Evolutionary conservation across 805 yeast species (phyloP).

Genomic region (Hagleromyces aurorensis): DNA sequence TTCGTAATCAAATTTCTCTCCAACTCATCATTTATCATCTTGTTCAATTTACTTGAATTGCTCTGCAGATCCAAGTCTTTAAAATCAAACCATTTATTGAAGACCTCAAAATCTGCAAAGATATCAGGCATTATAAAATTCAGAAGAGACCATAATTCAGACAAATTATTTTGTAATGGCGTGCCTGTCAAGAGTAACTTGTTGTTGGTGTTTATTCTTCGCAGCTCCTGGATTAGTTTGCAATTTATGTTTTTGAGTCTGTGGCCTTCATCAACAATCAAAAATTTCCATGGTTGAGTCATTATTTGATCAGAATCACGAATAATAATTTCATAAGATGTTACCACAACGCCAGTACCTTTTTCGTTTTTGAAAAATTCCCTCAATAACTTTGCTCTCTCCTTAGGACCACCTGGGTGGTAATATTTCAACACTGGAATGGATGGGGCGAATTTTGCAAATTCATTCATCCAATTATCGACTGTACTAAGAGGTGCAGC

Average conservation of each 20-base stretch:
- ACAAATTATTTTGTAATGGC: conserved; percentile 84
- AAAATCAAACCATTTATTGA: conserved; percentile 92
- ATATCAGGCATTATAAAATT: conserved; percentile 91
- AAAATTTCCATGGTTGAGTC: conserved; percentile 61
- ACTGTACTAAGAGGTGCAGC: conserved; percentile 82
- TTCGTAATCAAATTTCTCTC: conserved; percentile 60
- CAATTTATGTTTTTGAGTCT: conserved; percentile 81
- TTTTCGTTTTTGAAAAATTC: conserved; percentile 35
- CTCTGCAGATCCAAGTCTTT: conserved; percentile 38
- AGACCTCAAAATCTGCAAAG: conserved; percentile 80
- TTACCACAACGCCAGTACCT: conserved; percentile 49
- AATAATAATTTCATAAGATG: conserved; percentile 76
- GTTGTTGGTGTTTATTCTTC: conserved; percentile 56
- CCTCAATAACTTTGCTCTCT: conserved; percentile 27
- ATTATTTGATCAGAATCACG: conserved; percentile 54
- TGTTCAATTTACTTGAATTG: conserved; percentile 26
- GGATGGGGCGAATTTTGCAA: conserved; percentile 63
- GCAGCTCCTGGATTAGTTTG: conserved; percentile 61
- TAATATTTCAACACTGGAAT: conserved; percentile 55
- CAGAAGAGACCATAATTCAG: conserved; percentile 85
- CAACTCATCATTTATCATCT: conserved; percentile 48
- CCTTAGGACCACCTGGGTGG: conserved; percentile 47
- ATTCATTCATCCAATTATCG: conserved; percentile 76
- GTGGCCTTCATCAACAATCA: conserved; percentile 95
- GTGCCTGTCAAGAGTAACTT: conserved; percentile 89